Base-by-base conservation (phyloP, 306 rosid genomes). In the Oemleria cerasiformis region DNA sequence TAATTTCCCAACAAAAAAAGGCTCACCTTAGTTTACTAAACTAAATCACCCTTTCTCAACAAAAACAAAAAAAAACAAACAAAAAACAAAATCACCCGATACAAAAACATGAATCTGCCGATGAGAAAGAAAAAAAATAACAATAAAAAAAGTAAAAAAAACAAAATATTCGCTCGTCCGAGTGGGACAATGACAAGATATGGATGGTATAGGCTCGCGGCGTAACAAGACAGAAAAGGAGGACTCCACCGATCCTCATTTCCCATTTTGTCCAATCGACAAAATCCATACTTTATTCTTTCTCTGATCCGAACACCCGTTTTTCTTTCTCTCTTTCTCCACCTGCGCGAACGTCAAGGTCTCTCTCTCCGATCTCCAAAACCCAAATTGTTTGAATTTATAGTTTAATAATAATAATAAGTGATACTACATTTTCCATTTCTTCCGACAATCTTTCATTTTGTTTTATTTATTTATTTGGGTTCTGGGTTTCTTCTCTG, bases 341-440 rank as follows among this genome's bases (percentile, higher is more conserved):
- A 9, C 71, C 16, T 41, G 60, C 49, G 20, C 66, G 8, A 71
- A 75, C 74, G 80, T 67, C 67, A 79, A 77, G 80, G 77, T 75
- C 54, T 69, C 63, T 59, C 15, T 75, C 54, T 30, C 17, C 53
- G 21, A 58, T 45, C 70, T 20, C 71, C 15, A 65, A 34, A 15
- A 7, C 10, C 45, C 21, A 19, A 0, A 20, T 39, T 42, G 47
- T 30, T 3, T 47, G 16, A 51, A 23, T 68, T 39, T 20, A 6
- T 68, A 39, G 49, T 20, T 63, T 19, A 47, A 20, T 17, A 25
- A 25, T 25, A 25, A 25, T 25, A 25, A 25, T 51, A 25, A 48
- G 9, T 21, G 45, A 15, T 9, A 68, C 72, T 47, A 55, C 61
- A 39, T 51, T 36, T 51, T 30, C 36, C 3, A 4, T 68, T 11